Evolutionary conservation across 2,329 filamentous ascomycete species (phyloP).

Genomic region (Xylariales sp.): DNA sequence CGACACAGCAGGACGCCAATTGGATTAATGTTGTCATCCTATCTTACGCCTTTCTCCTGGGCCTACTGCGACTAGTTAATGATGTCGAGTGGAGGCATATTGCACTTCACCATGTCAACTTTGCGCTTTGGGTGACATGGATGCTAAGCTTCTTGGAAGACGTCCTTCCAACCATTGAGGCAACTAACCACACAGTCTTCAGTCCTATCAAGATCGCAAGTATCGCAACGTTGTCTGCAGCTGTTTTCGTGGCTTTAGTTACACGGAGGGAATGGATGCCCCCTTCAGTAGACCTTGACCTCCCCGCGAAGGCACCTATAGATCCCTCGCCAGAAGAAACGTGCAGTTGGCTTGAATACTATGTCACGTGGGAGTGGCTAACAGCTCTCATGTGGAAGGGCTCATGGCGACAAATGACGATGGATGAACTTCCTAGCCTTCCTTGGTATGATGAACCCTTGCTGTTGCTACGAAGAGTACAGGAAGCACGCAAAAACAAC

Average conservation of each 20-base stretch:
- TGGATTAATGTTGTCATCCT: conserved; percentile 31
- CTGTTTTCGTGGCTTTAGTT: conserved; percentile 33
- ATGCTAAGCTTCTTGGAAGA: conserved; percentile 30
- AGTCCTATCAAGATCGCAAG: conserved; percentile 27
- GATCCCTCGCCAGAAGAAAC: conserved; percentile 47
- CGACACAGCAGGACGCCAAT: conserved; percentile 25
- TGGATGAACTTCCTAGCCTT: conserved; percentile 42
- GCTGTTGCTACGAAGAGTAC: conserved; percentile 38
- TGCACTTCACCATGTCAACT: conserved; percentile 45
- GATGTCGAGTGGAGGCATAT: conserved; percentile 40
- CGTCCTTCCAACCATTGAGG: conserved; percentile 39
- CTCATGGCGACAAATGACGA: conserved; percentile 35
- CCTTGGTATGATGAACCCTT: conserved; percentile 54
- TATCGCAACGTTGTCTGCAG: conserved; percentile 29
- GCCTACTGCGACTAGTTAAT: conserved; percentile 36
- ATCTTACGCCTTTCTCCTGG: conserved; percentile 38
- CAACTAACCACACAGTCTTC: conserved; percentile 23
- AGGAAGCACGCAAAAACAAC: conserved; percentile 36
- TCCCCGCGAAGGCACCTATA: conserved; percentile 29
- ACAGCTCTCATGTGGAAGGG: conserved; percentile 45
- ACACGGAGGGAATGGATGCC: conserved; percentile 49
- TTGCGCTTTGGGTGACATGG: conserved; percentile 32
- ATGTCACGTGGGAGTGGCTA: conserved; percentile 47
- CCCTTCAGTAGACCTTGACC: conserved; percentile 31
- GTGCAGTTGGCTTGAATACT: conserved; percentile 49